These are phyloP conservation scores for Melampsora abietis-canadensis DNA, from an alignment of 1,284 basidiomycete species.

Conservation along the genomic window DNA sequence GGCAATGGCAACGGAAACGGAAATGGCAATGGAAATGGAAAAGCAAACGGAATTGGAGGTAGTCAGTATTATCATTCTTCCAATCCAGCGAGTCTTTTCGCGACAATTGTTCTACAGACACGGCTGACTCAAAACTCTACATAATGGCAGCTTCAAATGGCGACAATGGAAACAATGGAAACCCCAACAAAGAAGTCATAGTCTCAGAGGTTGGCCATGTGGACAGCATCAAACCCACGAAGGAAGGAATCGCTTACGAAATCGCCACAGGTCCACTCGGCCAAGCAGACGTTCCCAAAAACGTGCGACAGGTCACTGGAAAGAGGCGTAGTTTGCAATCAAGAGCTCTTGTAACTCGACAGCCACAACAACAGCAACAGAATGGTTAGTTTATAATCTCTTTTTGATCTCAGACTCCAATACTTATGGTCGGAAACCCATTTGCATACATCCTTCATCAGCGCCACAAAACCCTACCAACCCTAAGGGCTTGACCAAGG, in stretches of 20 bases:
- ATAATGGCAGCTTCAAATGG: neutral
- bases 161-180: neutral
- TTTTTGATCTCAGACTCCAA: too few relatives aligned
- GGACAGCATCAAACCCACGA: slow-evolving; percentile 15
- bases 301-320: neutral
- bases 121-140: too few relatives aligned
- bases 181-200: neutral
- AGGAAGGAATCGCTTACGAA: slow-evolving; percentile 25
- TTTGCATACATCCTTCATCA: too few relatives aligned
- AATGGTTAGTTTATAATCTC: too few relatives aligned
- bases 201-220: neutral
- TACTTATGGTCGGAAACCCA: too few relatives aligned
- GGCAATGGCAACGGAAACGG: too few relatives aligned
- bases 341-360: neutral
- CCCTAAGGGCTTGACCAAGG: neutral
- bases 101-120: too few relatives aligned
- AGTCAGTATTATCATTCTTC: too few relatives aligned
- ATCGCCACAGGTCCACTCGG: slow-evolving; percentile 38
- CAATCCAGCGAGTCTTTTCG: too few relatives aligned
- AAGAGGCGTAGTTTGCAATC: neutral
- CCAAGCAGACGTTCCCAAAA: slow-evolving; percentile 35
- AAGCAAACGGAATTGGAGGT: too few relatives aligned
- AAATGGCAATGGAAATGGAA: too few relatives aligned
- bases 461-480: neutral
- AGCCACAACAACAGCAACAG: neutral